Evolutionary conservation across 2,329 filamentous ascomycete species (phyloP).

Genomic region (Calonectria pauciramosa): DNA sequence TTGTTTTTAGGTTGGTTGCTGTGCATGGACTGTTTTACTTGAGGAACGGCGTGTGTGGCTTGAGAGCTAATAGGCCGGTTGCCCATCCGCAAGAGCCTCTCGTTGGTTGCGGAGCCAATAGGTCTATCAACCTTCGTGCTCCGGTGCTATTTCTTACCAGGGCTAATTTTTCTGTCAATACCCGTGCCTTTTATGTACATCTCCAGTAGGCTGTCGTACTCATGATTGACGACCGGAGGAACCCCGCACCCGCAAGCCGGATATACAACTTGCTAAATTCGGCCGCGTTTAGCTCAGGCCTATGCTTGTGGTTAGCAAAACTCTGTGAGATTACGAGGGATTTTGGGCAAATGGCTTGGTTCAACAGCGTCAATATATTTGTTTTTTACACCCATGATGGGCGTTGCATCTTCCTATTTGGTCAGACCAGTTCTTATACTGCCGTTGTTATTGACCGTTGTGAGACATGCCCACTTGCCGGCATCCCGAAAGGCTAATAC

Average conservation of each 20-base stretch:
- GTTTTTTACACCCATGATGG: not conserved
- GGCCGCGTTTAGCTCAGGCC: not conserved
- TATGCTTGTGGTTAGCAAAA: too few relatives aligned
- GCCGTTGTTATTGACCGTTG: not conserved
- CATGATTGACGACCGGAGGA: not conserved
- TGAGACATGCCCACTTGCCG: constrained; percentile 2
- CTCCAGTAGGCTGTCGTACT: not conserved
- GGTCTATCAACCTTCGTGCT: too few relatives aligned
- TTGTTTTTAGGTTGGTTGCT: not conserved
- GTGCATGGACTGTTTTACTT: not conserved
- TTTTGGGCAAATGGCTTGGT: too few relatives aligned
- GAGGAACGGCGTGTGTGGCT: not conserved
- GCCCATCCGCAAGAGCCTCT: not conserved
- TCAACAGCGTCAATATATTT: not conserved
- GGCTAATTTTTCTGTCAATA: not conserved
- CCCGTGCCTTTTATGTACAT: not conserved
- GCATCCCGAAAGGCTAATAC: not conserved
- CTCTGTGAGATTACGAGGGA: too few relatives aligned
- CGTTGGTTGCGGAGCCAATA: not conserved
- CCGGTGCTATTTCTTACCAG: not conserved
- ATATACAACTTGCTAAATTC: not conserved
- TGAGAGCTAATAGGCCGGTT: not conserved
- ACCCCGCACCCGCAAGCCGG: not conserved
- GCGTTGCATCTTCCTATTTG: not conserved
- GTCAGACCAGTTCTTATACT: not conserved